Evolutionary conservation across 495 filamentous ascomycete genomes (phyloP).

Genomic region (Halenospora varia): DNA sequence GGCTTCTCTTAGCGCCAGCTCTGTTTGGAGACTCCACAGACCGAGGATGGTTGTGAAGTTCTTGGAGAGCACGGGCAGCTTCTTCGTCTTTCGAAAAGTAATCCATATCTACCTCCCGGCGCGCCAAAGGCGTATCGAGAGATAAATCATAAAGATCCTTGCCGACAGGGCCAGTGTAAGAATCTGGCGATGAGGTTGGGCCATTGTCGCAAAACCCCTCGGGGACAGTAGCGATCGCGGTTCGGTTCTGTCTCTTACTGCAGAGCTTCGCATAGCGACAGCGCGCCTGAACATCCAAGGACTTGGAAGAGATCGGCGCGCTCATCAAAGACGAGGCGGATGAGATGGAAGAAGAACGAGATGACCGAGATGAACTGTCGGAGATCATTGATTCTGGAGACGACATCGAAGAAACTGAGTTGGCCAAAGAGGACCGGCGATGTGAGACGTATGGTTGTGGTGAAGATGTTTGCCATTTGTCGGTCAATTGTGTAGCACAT

Average conservation of each 20-base stretch:
- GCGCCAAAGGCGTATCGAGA: conserved; percentile 42
- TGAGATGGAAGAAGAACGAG: conserved; percentile 70
- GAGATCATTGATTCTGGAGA: conserved; percentile 92
- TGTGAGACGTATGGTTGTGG: conserved; percentile 53
- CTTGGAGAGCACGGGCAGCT: conserved; percentile 66
- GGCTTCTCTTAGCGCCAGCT: conserved; percentile 58
- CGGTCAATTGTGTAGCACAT: conserved; percentile 50
- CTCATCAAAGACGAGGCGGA: conserved; percentile 61
- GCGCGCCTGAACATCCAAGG: conserved; percentile 75
- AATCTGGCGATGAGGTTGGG: conserved; percentile 58
- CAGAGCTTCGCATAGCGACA: conserved; percentile 68
- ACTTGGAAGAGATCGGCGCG: conserved; percentile 59
- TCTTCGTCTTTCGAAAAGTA: conserved; percentile 38
- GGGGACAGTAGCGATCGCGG: conserved; percentile 46
- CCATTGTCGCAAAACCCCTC: conserved; percentile 51
- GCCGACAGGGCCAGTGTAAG: conserved; percentile 48
- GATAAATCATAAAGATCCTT: conserved; percentile 52
- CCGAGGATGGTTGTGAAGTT: conserved; percentile 46
- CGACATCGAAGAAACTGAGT: conserved; percentile 70
- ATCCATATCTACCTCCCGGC: conserved; percentile 39
- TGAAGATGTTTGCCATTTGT: conserved; percentile 56
- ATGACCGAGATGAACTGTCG: conserved; percentile 65
- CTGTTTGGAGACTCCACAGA: conserved; percentile 27
- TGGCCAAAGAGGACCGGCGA: conserved; percentile 73
- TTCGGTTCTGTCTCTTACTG: conserved; percentile 45